Evolutionary conservation across 1,284 basidiomycete species (phyloP), one percentile per base, ranked within the genome.

Genomic region (Pseudozyma tsukubaensis): DNA sequence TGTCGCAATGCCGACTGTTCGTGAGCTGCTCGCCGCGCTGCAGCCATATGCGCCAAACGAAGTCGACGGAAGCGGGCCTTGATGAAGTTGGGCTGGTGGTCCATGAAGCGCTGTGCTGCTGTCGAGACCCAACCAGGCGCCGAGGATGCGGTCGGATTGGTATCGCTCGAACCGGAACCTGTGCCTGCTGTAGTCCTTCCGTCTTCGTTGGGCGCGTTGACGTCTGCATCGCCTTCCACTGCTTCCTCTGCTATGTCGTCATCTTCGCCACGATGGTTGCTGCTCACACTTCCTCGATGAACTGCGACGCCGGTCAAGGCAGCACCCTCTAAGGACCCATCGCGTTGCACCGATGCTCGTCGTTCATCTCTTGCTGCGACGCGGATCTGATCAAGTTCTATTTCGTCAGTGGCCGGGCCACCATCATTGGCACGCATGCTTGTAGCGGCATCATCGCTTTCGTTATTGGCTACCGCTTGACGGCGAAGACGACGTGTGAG

Each of bases 61-160:
- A 82, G 69, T 35, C 80, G 56, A 36, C 72, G 65, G 61, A 81
- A 73, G 34, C 79, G 75, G 16, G 70, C 67, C 51, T 64, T 68
- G 63, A 82, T 71, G 37, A 80, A 82, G 63, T 69, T 65, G 54
- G 79, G 80, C 56, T 78, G 76, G 51, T 66, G 68, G 12, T 71
- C 59, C 56, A 73, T 67, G 45, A 81, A 60, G 37, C 59, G 65
- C 48, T 69, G 66, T 14, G 69, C 64, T 7, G 72, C 67, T n/a
- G 53, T 57, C 14, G 64, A 66, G 14, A 76, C 48, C 67, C 73
- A 77, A 37, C 77, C 75, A 14, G 76, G 62, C 7, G 63, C 58
- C 14, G 72, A 72, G 3, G 76, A 75, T 19, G 72, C 63, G 7
- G 79, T 79, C 5, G 78, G 77, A 50, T 80, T 73, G 9, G 78